Conservation (phyloP, 2,329 filamentous ascomycete species). For the Lachnellula arida region DNA sequence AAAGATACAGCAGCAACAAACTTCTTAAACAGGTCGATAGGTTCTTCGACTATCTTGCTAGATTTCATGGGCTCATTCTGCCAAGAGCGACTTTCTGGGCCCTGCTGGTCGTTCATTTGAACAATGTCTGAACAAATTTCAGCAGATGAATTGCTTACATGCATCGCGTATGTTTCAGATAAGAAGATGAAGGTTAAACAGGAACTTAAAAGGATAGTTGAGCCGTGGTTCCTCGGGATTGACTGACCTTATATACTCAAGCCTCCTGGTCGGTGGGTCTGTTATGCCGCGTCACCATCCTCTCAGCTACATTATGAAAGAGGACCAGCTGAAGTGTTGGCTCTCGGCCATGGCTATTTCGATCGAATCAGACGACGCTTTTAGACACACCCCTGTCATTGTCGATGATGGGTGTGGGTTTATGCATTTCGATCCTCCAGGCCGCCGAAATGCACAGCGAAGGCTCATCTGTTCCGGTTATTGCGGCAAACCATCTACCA, state of each 20-base stretch:
- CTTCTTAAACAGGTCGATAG: conserved; percentile 3
- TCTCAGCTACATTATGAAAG: not conserved
- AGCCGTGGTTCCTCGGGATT: not conserved
- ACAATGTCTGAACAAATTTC: conserved; percentile 5
- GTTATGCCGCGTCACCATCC: not conserved
- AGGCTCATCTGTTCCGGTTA: conserved; percentile 1
- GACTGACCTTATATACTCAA: not conserved
- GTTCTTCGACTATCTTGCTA: conserved; percentile 3
- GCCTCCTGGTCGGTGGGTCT: not conserved
- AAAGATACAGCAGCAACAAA: conserved; percentile 6
- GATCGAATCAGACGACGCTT: not conserved
- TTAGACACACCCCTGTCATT: not conserved
- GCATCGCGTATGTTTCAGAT: not conserved
- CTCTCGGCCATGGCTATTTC: not conserved
- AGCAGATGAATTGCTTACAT: conserved; percentile 2
- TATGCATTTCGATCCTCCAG: conserved; percentile 4
- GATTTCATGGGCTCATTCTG: not conserved
- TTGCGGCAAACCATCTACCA: not conserved
- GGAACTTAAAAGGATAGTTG: not conserved
- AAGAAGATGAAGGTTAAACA: not conserved
- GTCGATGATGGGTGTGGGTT: conserved; percentile 1
- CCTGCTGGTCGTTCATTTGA: conserved; percentile 1
- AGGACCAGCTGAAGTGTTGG: not conserved
- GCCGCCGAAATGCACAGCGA: conserved; percentile 6
- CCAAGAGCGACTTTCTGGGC: not conserved